Conservation (phyloP, 257 asterid species). For the Verbena officinalis region DNA sequence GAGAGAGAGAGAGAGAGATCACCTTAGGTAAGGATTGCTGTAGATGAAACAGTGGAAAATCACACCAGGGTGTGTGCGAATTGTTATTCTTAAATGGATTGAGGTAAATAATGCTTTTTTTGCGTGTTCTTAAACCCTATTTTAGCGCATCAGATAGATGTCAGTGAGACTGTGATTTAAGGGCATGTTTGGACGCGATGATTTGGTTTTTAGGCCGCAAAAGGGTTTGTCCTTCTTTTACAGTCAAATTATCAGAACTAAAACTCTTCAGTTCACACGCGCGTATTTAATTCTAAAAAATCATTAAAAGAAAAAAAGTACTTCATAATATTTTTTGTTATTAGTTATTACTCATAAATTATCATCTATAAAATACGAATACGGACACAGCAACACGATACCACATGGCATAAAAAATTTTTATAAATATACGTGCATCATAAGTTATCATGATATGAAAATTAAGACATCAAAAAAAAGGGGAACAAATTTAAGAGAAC, state of each 20-base stretch:
- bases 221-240: too few relatives aligned
- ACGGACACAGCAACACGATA: too few relatives aligned
- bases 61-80: conserved; percentile 10
- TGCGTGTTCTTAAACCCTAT: conserved; percentile 33
- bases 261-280: too few relatives aligned
- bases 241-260: background rate
- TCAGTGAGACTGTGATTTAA: conserved; percentile 22
- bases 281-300: background rate
- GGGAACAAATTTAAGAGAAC: too few relatives aligned
- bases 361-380: too few relatives aligned
- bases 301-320: too few relatives aligned
- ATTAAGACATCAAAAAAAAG: too few relatives aligned
- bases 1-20: background rate
- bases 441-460: background rate
- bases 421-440: too few relatives aligned
- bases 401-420: too few relatives aligned
- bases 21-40: conserved; percentile 3
- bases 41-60: background rate
- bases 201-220: background rate
- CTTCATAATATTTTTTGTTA: too few relatives aligned
- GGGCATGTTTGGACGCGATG: conserved; percentile 27
- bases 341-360: too few relatives aligned
- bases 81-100: background rate
- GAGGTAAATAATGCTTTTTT: conserved; percentile 9
- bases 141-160: conserved; percentile 3